Conservation (phyloP, 805 yeast species). For the Candida adriatica region DNA sequence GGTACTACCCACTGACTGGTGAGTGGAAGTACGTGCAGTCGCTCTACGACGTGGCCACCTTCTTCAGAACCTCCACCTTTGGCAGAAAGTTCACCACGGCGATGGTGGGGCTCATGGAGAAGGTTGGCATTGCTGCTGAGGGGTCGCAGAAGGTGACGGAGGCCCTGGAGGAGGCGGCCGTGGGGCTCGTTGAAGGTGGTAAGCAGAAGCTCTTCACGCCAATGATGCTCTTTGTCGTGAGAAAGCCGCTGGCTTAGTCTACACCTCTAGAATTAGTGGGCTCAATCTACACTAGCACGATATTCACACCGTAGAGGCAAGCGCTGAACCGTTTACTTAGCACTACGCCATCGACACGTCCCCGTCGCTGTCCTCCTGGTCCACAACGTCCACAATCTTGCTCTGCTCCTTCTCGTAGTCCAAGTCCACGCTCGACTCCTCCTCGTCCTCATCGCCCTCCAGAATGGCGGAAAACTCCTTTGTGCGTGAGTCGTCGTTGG, state of each 20-base stretch:
- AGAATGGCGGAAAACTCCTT: constrained; percentile 22
- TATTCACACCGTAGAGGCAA: constrained; percentile 18
- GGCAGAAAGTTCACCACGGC: constrained; percentile 86
- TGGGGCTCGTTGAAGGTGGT: constrained; percentile 92
- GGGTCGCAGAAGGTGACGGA: constrained; percentile 85
- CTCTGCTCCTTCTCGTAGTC: constrained; percentile 18
- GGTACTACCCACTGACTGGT: constrained; percentile 97
- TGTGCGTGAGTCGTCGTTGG: constrained; percentile 16
- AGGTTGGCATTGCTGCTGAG: constrained; percentile 81
- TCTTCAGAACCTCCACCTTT: constrained; percentile 77
- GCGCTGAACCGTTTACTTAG: too few relatives aligned
- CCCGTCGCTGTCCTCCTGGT: constrained; percentile 1
- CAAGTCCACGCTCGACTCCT: constrained; percentile 19
- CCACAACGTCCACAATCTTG: constrained; percentile 6
- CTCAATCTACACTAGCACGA: too few relatives aligned
- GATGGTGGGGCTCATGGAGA: constrained; percentile 77
- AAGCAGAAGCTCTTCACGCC: constrained; percentile 87
- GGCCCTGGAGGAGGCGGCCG: constrained; percentile 96
- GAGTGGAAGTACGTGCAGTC: constrained; percentile 85
- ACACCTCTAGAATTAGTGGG: too few relatives aligned
- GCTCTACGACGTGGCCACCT: constrained; percentile 69
- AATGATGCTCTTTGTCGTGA: constrained; percentile 89
- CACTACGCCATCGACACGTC: constrained; percentile 1
- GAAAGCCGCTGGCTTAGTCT: constrained; percentile 70
- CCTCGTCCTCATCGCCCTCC: constrained; percentile 20